These are phyloP conservation scores for Volvariella volvacea DNA, from an alignment of 1,284 basidiomycete genomes.

Conservation along the genomic window DNA sequence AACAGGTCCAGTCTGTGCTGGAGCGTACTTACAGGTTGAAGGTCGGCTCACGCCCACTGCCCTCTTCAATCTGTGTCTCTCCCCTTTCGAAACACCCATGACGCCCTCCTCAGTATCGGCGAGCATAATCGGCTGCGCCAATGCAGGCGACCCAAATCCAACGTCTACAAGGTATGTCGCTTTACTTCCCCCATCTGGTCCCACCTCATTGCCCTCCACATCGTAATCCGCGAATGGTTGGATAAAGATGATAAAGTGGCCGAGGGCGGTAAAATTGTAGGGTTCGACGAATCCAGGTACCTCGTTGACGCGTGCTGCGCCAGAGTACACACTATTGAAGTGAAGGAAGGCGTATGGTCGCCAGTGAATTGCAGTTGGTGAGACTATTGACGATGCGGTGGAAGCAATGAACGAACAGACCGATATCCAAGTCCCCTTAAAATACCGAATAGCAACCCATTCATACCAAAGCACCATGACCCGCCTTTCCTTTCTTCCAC, in stretches of 20 bases:
- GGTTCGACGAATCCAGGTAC: conserved; percentile 5
- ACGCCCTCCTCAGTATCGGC: conserved; percentile 17
- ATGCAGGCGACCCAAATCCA: conserved; percentile 24
- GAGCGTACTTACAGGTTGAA: too few relatives aligned
- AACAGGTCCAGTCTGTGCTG: too few relatives aligned
- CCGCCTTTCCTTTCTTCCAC: conserved; percentile 21
- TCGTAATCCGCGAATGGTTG: conserved; percentile 21
- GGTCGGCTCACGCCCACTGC: too few relatives aligned
- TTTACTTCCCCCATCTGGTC: conserved; percentile 14
- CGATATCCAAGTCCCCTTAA: conserved; percentile 30
- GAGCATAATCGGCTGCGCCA: conserved; percentile 27
- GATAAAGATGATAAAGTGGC: conserved; percentile 30
- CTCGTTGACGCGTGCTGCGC: conserved; percentile 4
- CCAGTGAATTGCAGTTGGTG: too few relatives aligned
- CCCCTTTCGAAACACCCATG: conserved; percentile 20
- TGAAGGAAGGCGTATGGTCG: too few relatives aligned
- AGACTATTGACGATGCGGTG: too few relatives aligned
- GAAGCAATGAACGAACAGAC: conserved; percentile 12
- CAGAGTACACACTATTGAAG: not conserved
- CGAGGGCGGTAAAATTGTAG: too few relatives aligned
- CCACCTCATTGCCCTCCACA: not conserved
- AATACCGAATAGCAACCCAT: conserved; percentile 26
- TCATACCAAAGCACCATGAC: conserved; percentile 32
- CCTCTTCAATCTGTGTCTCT: conserved; percentile 22
- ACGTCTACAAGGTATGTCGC: conserved; percentile 32